Base-by-base conservation (phyloP, 129 eudicot genomes). In the Centrapalus pauciflorus region DNA sequence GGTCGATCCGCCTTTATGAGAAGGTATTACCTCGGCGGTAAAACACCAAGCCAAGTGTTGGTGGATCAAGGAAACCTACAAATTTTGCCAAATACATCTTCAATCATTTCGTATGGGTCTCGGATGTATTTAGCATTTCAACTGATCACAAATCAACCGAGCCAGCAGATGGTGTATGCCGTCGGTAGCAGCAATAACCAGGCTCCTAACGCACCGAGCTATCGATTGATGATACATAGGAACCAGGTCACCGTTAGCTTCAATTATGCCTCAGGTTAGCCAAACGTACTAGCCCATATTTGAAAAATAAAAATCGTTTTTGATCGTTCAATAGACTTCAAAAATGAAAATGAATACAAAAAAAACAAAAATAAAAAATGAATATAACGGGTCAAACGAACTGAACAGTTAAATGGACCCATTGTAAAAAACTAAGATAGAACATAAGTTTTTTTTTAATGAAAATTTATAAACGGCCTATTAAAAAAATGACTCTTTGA, bases 241-340 rank as follows among this genome's bases (percentile, higher is more conserved):
- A 64, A 77, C 1, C 67, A 60, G 68, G 35, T 77, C 40, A 13
- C 83, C 16, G 76, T 88, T 8, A n/a, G 21, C 3, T 55, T 87
- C 67, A 49, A 85, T 79, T 91, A 80, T 49, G 75, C 60, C 20
- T 77, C 94, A 52, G 97, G 97, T 88, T 48, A 66, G 83, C 23
- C 17, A n/a, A n/a, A n/a, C n/a, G n/a, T n/a, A n/a, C n/a, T n/a
- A n/a, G n/a, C n/a, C n/a, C n/a, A 5, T 24, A 4, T 65, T n/a
- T 16, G 3, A 6, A 29, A 28, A 58, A 58, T 0, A 16, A n/a
- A 17, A n/a, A n/a, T n/a, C n/a, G n/a, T n/a, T n/a, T n/a, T 45
- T 45, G 21, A 52, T 24, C 24, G 25, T 54, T 11, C 12, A 23
- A 24, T 24, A 54, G 0, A 21, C 3, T 54, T 11, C 3, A 54